phyloP scores from a whole-genome alignment of 2,329 filamentous ascomycete genomes.

The Xylariaceae sp. region DNA sequence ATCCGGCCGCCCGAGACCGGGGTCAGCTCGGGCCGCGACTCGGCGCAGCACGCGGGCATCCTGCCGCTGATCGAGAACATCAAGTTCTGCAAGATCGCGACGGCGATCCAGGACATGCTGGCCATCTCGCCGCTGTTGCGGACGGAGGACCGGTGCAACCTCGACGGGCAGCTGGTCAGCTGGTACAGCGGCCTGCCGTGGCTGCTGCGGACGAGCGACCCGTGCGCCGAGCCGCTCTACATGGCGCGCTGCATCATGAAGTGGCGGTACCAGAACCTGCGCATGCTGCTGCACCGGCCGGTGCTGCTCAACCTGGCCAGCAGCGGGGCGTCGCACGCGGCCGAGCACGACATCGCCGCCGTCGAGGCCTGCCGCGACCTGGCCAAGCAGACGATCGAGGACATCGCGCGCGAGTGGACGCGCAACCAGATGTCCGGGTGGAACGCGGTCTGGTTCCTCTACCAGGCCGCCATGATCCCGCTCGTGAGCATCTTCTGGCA shows the following conservation, averaged over 20 bases:
- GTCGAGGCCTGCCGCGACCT: slow-evolving; percentile 63
- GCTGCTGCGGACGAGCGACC: slow-evolving; percentile 55
- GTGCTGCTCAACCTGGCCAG: slow-evolving; percentile 60
- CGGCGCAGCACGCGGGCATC: slow-evolving; percentile 54
- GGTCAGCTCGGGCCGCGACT: slow-evolving; percentile 39
- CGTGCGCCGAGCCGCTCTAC: slow-evolving; percentile 62
- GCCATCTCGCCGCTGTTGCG: slow-evolving; percentile 61
- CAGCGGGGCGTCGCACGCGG: slow-evolving; percentile 40
- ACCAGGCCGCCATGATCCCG: slow-evolving; percentile 73
- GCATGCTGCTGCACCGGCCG: slow-evolving; percentile 68
- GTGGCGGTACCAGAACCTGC: slow-evolving; percentile 73
- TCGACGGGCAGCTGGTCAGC: slow-evolving; percentile 60
- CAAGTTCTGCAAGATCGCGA: slow-evolving; percentile 72
- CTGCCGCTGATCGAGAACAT: slow-evolving; percentile 69
- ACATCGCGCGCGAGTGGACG: slow-evolving; percentile 63
- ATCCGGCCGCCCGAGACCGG: slow-evolving; percentile 53
- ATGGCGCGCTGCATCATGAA: slow-evolving; percentile 69
- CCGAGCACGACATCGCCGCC: slow-evolving; percentile 57
- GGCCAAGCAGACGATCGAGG: slow-evolving; percentile 62
- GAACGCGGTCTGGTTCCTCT: slow-evolving; percentile 77
- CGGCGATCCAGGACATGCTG: slow-evolving; percentile 67
- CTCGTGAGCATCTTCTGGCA: slow-evolving; percentile 69
- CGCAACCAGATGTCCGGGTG: slow-evolving; percentile 71
- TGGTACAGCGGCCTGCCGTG: slow-evolving; percentile 68
- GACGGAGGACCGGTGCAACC: slow-evolving; percentile 55